Base-by-base conservation (phyloP, 2,329 filamentous ascomycete species). In the Hawksworthiomyces lignivorus region DNA sequence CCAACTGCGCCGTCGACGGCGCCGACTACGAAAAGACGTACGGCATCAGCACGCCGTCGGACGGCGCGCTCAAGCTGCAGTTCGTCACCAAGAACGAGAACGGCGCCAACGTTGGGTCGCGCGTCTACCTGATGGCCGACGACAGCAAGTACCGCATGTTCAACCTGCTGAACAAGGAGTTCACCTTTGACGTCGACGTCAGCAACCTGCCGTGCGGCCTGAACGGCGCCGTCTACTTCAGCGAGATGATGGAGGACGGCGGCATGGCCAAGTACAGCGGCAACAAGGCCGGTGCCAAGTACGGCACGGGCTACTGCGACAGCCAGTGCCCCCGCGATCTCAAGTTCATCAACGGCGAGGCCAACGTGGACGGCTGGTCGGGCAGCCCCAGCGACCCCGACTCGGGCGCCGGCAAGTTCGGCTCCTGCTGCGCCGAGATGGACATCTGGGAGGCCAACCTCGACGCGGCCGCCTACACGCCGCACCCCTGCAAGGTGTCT, bases 401-500 rank as follows among this genome's bases (percentile, higher is more conserved):
- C 54, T 67, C 70, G 33, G 74, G 73, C 33, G 56, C 61, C 12
- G 72, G 71, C 44, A 62, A 62, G 30, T 62, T 65, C 43, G 75
- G 75, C 43, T 65, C 71, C 26, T 77, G 73, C 65, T 78, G 74
- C 57, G 60, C 70, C 31, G 75, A 79, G 59, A 76, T 79, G 65
- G 74, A 78, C 50, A 58, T 68, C 59, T 83, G 79, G 78, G 79
- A 80, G 59, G 75, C 75, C 45, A 80, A 80, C 64, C 65, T 62
- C 42, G 68, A 77, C 54, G 70, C 75, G 17, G 69, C 67, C 10
- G 75, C 75, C 29, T 67, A 69, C 50, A 80, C 76, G 5, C 74
- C 76, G 20, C 76, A 80, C 55, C 65, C 71, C 28, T 80, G 76
- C 65, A 64, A 62, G 44, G 58, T 59, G 19, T 51, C 56, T 12